Percentiles rank a stretch among this genome's conserved stretches.
Evolutionary conservation across 1,139 yeast species (phyloP).

Genomic region (Pneumocystis sp.): DNA sequence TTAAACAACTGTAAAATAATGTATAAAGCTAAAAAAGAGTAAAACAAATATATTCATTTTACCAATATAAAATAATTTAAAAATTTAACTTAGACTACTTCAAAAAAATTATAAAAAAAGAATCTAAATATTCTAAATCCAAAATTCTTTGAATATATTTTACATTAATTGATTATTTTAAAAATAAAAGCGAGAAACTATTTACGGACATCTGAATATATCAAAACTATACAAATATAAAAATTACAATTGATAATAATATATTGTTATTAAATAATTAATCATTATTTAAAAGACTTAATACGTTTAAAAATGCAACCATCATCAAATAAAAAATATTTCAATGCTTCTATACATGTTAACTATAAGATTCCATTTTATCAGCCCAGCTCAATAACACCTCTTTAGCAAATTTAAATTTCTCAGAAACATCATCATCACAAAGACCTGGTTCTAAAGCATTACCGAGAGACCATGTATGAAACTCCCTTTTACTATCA

Average conservation of each 20-base stretch:
- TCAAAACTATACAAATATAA: neutral
- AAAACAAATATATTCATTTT: no score
- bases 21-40: no score
- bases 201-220: neutral
- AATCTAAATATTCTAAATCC: neutral
- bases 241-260: neutral
- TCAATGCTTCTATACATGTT: neutral
- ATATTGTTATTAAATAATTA: neutral
- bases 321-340: neutral
- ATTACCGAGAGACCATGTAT: conserved; percentile 1
- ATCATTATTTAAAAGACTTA: neutral
- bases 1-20: no score
- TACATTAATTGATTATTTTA: neutral
- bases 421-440: neutral
- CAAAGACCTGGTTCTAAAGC: neutral
- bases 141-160: neutral
- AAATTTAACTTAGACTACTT: no score
- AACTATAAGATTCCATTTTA: neutral
- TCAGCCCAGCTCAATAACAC: neutral
- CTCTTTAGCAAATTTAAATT: neutral
- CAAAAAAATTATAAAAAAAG: neutral
- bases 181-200: neutral
- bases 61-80: no score
- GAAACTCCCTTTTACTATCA: conserved; percentile 48
- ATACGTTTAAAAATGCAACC: neutral